Base-by-base conservation (phyloP, 352 stramenopile species). In the Pythium dissotocum region DNA sequence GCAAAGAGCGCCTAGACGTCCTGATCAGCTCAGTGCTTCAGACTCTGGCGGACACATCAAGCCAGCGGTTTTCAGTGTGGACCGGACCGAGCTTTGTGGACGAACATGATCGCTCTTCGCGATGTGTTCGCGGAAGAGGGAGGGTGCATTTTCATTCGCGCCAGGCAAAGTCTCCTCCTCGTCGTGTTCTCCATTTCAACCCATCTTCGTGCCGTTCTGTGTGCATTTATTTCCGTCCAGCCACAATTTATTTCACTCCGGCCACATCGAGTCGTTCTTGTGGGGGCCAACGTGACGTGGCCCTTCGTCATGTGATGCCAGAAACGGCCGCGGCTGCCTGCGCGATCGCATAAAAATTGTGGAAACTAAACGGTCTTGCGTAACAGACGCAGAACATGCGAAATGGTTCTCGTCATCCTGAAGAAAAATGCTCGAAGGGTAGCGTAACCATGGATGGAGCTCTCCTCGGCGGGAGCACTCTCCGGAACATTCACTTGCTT, bases 361-460 rank as follows among this genome's bases (percentile, higher is more conserved):
- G 42, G 42, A 49, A 49, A 49, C 42, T 49, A 49, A 49, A 49
- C 42, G 42, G 42, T 49, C 42, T 49, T 49, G 42, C 42, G 42
- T 28, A 49, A 49, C 14, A 49, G 42, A 49, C 42, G 42, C 42
- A 49, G 42, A 49, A 49, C 14, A 44, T 44, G 38, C 38, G 38
- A 44, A 44, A 10, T 18, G 13, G 42, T 49, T 49, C 16, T 49
- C 40, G 42, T 49, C 14, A 26, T 4, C 18, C 14, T 16, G 42
- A 49, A 26, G 42, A 49, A 49, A 9, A 13, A 49, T 24, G 5
- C 21, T 26, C 42, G 42, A 49, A 49, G 18, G 14, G 42, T 26
- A 49, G 18, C 42, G 42, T 26, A 49, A 26, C 16, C 42, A 49
- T 49, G 16, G 42, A 26, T 24, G 28, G 28, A 30, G 28, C 28